These are phyloP conservation scores for Leptomonas seymouri DNA, from an alignment of 208 protist genomes.

Conservation along the genomic window DNA sequence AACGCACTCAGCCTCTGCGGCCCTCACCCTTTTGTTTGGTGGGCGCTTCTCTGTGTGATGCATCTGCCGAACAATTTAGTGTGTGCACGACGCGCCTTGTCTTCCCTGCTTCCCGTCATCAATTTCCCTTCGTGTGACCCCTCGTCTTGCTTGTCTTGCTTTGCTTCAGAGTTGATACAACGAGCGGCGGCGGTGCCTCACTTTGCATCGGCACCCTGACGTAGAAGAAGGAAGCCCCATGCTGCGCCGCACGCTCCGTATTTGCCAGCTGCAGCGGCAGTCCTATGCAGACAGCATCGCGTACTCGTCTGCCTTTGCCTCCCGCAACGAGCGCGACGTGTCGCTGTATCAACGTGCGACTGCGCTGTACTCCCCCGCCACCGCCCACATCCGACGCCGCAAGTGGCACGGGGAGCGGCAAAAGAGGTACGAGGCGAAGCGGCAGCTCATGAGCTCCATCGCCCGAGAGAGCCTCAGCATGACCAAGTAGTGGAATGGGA, in stretches of 20 bases:
- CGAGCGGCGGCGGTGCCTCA: too few relatives aligned
- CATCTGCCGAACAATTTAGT: too few relatives aligned
- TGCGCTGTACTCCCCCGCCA: conserved; percentile 56
- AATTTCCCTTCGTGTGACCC: too few relatives aligned
- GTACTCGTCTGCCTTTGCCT: conserved; percentile 58
- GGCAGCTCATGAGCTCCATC: conserved; percentile 30
- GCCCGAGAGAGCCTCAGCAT: conserved; percentile 35
- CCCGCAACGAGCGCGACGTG: conserved; percentile 43
- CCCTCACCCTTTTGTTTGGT: too few relatives aligned
- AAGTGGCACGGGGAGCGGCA: conserved; percentile 49
- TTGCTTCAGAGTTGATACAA: too few relatives aligned
- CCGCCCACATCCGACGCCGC: conserved; percentile 38
- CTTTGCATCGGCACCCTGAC: too few relatives aligned
- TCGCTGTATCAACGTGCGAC: conserved; percentile 46
- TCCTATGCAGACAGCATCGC: conserved; percentile 40
- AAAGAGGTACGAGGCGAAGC: conserved; percentile 44
- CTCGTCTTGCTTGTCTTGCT: too few relatives aligned
- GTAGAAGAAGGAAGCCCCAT: conserved; percentile 14
- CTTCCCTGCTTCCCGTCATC: too few relatives aligned
- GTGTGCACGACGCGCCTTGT: too few relatives aligned
- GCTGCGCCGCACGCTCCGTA: conserved; percentile 23
- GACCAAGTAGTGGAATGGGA: conserved; percentile 6
- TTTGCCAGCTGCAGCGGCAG: conserved; percentile 53
- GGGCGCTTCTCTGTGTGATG: too few relatives aligned
- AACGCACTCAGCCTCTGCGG: too few relatives aligned